phyloP scores from a whole-genome alignment of 2,329 filamentous ascomycete genomes.

The Fusarium gaditjirri region DNA sequence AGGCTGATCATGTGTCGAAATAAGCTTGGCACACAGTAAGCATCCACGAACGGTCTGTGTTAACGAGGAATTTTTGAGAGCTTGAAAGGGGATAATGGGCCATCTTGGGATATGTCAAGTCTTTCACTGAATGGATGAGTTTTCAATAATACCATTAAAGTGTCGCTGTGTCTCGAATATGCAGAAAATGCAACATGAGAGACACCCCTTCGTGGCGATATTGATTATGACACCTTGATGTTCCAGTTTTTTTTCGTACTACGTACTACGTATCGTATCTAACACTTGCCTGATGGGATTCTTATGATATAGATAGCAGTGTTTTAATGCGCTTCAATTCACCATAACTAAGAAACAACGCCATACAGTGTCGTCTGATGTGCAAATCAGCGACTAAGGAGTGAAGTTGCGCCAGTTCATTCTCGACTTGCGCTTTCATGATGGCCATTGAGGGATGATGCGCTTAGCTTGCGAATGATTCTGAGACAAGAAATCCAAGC shows the following conservation, averaged over 20 bases:
- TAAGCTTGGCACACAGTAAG: constrained; percentile 30
- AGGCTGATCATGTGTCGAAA: constrained; percentile 35
- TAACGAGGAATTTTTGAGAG: constrained; percentile 1
- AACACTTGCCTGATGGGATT: background rate
- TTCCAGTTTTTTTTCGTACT: constrained; percentile 19
- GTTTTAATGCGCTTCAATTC: background rate
- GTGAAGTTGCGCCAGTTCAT: constrained; percentile 14
- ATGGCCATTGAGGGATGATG: constrained; percentile 19
- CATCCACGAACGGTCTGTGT: constrained; percentile 8
- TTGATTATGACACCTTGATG: constrained; percentile 22
- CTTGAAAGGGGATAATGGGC: background rate
- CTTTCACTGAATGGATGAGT: background rate
- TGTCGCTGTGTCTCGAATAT: background rate
- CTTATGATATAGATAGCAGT: background rate
- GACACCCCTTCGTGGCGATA: constrained; percentile 24
- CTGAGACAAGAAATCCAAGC: constrained; percentile 29
- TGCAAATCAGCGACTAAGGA: background rate
- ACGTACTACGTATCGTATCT: background rate
- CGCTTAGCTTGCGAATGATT: constrained; percentile 23
- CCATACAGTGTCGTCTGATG: background rate
- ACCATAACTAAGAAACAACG: background rate
- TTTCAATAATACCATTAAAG: background rate
- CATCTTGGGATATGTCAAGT: background rate
- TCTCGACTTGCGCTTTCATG: constrained; percentile 11
- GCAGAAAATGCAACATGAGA: background rate